Evolutionary conservation across 2,329 filamentous ascomycete genomes (phyloP).

Genomic region (Penicillium frequentans): DNA sequence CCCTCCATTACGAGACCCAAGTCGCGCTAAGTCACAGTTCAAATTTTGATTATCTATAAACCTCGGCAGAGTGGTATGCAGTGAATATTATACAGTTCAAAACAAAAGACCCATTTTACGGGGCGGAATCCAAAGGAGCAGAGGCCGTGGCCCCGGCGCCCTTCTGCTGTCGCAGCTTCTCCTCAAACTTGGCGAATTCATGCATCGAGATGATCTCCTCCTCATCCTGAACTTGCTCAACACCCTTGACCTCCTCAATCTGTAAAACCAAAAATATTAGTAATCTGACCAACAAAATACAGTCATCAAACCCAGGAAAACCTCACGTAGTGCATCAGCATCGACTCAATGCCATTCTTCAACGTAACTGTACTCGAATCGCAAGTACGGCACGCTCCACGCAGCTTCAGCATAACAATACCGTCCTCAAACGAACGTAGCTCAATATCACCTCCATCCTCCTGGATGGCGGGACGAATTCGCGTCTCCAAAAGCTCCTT

Average conservation of each 20-base stretch:
- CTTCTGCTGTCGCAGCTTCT: slow-evolving; percentile 67
- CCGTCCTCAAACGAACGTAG: slow-evolving; percentile 87
- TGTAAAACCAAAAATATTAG: slow-evolving; percentile 41
- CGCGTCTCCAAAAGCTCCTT: slow-evolving; percentile 95
- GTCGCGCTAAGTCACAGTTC: background rate
- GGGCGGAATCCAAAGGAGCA: slow-evolving; percentile 54
- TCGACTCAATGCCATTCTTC: slow-evolving; percentile 97
- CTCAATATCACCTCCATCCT: slow-evolving; percentile 97
- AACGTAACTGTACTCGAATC: slow-evolving; percentile 95
- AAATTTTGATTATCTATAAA: background rate
- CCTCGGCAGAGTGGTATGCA: background rate
- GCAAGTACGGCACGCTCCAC: slow-evolving; percentile 92
- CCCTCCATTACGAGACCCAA: background rate
- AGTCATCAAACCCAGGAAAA: slow-evolving; percentile 22
- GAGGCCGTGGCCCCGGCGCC: slow-evolving; percentile 53
- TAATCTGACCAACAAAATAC: background rate
- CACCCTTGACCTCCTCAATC: slow-evolving; percentile 94
- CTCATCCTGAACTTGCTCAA: slow-evolving; percentile 84
- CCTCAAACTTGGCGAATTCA: slow-evolving; percentile 94
- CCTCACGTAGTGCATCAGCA: slow-evolving; percentile 95
- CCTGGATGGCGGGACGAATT: slow-evolving; percentile 92
- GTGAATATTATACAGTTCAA: slow-evolving; percentile 1
- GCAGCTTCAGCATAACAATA: slow-evolving; percentile 79
- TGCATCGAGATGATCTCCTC: slow-evolving; percentile 85
- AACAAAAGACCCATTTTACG: slow-evolving; percentile 17